Conservation (phyloP, 1,139 yeast species). For the Yamadazyma diddensiae region DNA sequence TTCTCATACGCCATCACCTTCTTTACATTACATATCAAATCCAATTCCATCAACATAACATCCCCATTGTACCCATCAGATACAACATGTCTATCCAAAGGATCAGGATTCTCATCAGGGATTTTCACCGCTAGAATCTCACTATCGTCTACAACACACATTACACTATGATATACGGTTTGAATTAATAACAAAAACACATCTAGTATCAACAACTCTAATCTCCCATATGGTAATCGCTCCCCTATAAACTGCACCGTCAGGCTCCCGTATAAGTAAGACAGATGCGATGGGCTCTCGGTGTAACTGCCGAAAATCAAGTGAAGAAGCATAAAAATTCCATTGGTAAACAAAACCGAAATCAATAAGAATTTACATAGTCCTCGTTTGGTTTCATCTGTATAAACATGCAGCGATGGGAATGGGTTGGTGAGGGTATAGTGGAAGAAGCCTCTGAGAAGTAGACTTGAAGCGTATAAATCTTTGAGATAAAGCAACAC, state of each 20-base stretch:
- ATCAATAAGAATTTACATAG: slow-evolving; percentile 27
- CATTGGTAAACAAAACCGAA: slow-evolving; percentile 24
- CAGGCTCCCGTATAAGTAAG: slow-evolving; percentile 33
- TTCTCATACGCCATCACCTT: slow-evolving; percentile 20
- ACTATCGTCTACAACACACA: slow-evolving; percentile 32
- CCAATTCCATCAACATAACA: slow-evolving; percentile 29
- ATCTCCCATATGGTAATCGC: slow-evolving; percentile 23
- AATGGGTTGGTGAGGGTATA: slow-evolving; percentile 29
- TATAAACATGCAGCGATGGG: slow-evolving; percentile 14
- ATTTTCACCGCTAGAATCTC: slow-evolving; percentile 21
- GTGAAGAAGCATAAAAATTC: slow-evolving; percentile 26
- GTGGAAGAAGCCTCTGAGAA: slow-evolving; percentile 27
- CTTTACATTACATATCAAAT: slow-evolving; percentile 21
- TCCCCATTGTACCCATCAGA: slow-evolving; percentile 44
- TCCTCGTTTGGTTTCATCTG: slow-evolving; percentile 28
- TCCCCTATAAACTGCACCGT: slow-evolving; percentile 45
- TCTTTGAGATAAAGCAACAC: slow-evolving; percentile 36
- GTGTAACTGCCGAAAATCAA: slow-evolving; percentile 26
- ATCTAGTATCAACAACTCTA: slow-evolving; percentile 30
- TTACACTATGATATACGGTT: slow-evolving; percentile 29
- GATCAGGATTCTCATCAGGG: not conserved
- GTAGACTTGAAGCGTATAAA: slow-evolving; percentile 27
- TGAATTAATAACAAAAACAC: slow-evolving; percentile 25
- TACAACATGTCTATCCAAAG: slow-evolving; percentile 1
- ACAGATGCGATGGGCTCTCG: slow-evolving; percentile 14